Conservation (phyloP, 495 filamentous ascomycete genomes). For the Entonaema liquescens region DNA sequence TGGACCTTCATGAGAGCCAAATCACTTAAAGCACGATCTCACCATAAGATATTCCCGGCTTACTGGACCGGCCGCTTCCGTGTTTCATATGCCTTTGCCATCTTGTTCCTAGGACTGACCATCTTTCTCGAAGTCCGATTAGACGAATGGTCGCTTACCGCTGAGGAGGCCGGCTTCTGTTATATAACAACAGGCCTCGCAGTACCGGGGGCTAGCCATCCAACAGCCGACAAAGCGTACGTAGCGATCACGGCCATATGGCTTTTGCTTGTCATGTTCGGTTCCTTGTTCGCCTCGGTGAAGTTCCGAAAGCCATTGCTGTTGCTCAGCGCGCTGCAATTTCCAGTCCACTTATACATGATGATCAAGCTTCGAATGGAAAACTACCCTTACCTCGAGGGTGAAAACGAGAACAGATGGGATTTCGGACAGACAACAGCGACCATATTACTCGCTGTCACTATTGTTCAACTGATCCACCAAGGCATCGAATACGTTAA, state of each 20-base stretch:
- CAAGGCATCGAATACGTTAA: slow-evolving; percentile 45
- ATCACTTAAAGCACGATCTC: slow-evolving; percentile 25
- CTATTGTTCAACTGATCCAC: slow-evolving; percentile 39
- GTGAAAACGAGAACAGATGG: slow-evolving; percentile 49
- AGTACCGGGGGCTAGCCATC: slow-evolving; percentile 34
- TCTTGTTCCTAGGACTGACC: slow-evolving; percentile 45
- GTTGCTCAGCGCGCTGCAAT: slow-evolving; percentile 43
- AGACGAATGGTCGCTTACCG: slow-evolving; percentile 40
- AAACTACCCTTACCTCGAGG: slow-evolving; percentile 47
- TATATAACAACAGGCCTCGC: slow-evolving; percentile 45
- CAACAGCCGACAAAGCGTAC: slow-evolving; percentile 43
- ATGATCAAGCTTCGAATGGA: slow-evolving; percentile 46
- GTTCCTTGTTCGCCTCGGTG: slow-evolving; percentile 41
- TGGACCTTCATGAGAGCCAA: slow-evolving; percentile 43
- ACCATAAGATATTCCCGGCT: slow-evolving; percentile 13
- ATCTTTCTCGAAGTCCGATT: slow-evolving; percentile 48
- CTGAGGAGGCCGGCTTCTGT: slow-evolving; percentile 40
- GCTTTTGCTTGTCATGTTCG: slow-evolving; percentile 45
- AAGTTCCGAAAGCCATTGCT: slow-evolving; percentile 41
- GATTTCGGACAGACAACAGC: slow-evolving; percentile 54
- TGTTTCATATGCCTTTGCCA: slow-evolving; percentile 43
- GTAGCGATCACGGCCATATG: slow-evolving; percentile 45
- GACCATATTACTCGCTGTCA: slow-evolving; percentile 44
- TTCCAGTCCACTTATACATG: slow-evolving; percentile 52
- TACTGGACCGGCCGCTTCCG: slow-evolving; percentile 42